Conservation (phyloP, 768 basidiomycete genomes). For the Termitomyces sp. region DNA sequence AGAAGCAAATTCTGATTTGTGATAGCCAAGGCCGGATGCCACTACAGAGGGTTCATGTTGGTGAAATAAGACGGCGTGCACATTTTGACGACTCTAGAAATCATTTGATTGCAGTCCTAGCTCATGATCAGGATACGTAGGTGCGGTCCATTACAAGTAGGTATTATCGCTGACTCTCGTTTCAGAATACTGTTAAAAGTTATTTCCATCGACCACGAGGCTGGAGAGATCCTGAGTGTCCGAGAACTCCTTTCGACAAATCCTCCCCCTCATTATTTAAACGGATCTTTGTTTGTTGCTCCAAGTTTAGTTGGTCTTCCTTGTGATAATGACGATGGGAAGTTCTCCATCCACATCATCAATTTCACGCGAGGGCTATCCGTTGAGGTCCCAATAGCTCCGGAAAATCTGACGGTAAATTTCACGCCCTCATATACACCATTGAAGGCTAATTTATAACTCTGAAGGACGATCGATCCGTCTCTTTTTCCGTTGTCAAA, state of each 20-base stretch:
- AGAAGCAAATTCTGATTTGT: background rate
- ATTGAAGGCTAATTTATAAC: background rate
- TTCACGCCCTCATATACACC: background rate
- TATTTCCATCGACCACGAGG: background rate
- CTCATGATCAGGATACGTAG: background rate
- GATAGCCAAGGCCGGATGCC: background rate
- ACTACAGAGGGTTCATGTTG: background rate
- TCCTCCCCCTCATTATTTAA: background rate
- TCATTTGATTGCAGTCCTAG: background rate
- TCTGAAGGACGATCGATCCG: background rate
- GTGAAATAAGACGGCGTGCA: background rate
- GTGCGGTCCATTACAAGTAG: background rate
- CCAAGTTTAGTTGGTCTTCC: slow-evolving; percentile 6
- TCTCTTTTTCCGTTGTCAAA: background rate
- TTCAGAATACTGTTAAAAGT: background rate
- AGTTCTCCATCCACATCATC: background rate
- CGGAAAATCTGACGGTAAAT: background rate
- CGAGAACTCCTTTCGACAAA: background rate
- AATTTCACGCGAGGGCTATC: background rate
- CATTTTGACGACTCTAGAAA: background rate
- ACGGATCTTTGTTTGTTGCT: slow-evolving; percentile 4
- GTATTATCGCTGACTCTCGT: background rate
- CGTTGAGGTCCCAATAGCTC: background rate
- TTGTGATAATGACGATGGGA: background rate
- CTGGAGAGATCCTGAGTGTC: background rate